A percentile compares a stretch with the other conserved stretches of the same genome.
phyloP scores from a whole-genome alignment of 208 protist species.

The Leishmania tarentolae region DNA sequence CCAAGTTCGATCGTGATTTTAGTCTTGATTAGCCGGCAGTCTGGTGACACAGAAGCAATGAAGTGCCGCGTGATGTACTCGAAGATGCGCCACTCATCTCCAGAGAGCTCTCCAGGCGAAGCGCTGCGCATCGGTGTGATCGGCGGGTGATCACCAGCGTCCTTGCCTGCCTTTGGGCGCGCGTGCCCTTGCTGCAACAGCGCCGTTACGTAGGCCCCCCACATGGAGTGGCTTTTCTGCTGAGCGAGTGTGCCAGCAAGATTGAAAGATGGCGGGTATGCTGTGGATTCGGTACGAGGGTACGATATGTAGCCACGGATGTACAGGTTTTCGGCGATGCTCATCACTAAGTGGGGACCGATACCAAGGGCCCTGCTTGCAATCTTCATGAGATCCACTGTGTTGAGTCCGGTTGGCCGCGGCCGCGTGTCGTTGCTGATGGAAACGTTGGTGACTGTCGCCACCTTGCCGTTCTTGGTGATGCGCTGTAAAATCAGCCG shows the following conservation, averaged over 20 bases:
- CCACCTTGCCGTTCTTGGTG: constrained; percentile 44
- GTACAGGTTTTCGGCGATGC: constrained; percentile 96
- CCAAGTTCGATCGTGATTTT: constrained; percentile 81
- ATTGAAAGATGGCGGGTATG: constrained; percentile 93
- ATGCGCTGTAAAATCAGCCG: constrained; percentile 73
- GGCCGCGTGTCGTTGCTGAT: constrained; percentile 60
- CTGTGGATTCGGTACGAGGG: constrained; percentile 96
- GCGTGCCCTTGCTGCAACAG: constrained; percentile 65
- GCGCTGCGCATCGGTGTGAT: constrained; percentile 90
- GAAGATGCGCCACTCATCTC: constrained; percentile 88
- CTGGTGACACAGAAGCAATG: constrained; percentile 84
- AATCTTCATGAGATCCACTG: constrained; percentile 95
- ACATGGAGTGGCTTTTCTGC: constrained; percentile 61
- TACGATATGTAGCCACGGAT: constrained; percentile 97
- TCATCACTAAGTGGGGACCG: constrained; percentile 93
- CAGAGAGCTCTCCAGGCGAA: constrained; percentile 57
- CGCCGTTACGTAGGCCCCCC: constrained; percentile 72
- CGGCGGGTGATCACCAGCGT: constrained; percentile 92
- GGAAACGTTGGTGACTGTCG: constrained; percentile 64
- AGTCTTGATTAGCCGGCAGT: constrained; percentile 72
- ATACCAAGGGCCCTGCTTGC: constrained; percentile 85
- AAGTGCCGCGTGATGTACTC: constrained; percentile 92
- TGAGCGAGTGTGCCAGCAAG: constrained; percentile 57
- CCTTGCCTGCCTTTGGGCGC: constrained; percentile 83
- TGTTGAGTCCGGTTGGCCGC: constrained; percentile 93